phyloP scores from a whole-genome alignment of 2,329 filamentous ascomycete genomes.

The Lecanosticta acicola region DNA sequence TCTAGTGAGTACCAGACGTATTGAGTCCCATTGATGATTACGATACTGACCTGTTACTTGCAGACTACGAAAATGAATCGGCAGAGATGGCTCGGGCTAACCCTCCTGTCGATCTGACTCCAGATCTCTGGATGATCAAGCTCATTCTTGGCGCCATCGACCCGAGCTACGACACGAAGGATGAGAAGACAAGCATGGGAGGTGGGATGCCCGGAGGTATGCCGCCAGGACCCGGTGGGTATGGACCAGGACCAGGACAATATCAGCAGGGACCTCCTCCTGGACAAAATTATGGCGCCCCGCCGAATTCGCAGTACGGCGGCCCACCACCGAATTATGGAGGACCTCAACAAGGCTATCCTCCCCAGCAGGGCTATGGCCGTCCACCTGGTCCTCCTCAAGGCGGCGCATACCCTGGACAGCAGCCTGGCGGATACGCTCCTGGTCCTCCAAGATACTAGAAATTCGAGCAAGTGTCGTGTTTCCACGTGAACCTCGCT shows the following conservation, averaged over 20 bases:
- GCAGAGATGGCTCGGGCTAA: slow-evolving; percentile 59
- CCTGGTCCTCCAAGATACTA: slow-evolving; percentile 7
- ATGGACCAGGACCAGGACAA: slow-evolving; percentile 29
- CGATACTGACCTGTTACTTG: neutral
- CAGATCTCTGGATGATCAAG: slow-evolving; percentile 62
- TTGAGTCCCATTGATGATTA: neutral
- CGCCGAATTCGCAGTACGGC: slow-evolving; percentile 24
- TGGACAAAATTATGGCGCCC: slow-evolving; percentile 23
- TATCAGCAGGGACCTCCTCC: slow-evolving; percentile 29
- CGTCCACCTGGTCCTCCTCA: neutral
- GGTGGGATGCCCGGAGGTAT: slow-evolving; percentile 22
- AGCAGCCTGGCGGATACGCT: neutral
- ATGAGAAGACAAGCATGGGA: slow-evolving; percentile 47
- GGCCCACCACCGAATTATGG: slow-evolving; percentile 26
- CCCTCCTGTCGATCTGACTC: slow-evolving; percentile 58
- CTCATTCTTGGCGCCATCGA: slow-evolving; percentile 64
- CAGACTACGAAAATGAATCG: slow-evolving; percentile 63
- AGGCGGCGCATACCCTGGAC: neutral
- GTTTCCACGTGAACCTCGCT: too few relatives aligned
- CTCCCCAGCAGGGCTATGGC: slow-evolving; percentile 5
- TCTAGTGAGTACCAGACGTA: slow-evolving; percentile 53
- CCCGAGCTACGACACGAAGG: slow-evolving; percentile 59
- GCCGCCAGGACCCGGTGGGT: slow-evolving; percentile 27
- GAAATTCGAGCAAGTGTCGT: too few relatives aligned
- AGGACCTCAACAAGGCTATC: slow-evolving; percentile 9